Conservation (phyloP, 768 basidiomycete genomes). For the Naganishia randhawae region DNA sequence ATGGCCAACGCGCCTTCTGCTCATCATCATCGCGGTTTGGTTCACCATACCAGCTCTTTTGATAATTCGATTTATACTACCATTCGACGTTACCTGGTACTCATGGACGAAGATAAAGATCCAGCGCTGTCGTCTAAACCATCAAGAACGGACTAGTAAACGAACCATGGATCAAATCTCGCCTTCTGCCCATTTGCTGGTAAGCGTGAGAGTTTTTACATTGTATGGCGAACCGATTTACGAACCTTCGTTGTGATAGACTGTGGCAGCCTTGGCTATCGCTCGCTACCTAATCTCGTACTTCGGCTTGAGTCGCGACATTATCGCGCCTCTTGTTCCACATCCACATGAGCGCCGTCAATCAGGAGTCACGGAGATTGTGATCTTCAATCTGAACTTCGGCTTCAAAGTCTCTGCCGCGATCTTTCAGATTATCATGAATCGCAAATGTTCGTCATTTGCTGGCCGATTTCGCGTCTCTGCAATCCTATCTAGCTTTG, state of each 20-base stretch:
- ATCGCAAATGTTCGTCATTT: not conserved
- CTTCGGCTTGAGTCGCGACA: not conserved
- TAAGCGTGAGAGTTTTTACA: not conserved
- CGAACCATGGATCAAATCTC: not conserved
- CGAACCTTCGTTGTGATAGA: not conserved
- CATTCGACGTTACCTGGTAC: not conserved
- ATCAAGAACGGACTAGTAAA: not conserved
- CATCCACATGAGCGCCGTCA: too few species aligned
- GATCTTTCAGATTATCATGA: constrained; percentile 5
- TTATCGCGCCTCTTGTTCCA: constrained; percentile 2
- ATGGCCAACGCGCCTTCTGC: not conserved
- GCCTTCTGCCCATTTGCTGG: not conserved
- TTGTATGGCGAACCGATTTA: not conserved
- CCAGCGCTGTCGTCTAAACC: not conserved
- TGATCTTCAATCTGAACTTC: not conserved
- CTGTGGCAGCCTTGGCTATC: not conserved
- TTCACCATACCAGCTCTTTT: not conserved
- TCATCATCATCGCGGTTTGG: not conserved
- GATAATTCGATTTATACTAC: not conserved
- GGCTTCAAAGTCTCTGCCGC: not conserved
- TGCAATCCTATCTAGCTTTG: not conserved
- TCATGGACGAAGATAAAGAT: not conserved
- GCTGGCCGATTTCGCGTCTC: constrained; percentile 13
- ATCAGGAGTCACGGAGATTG: not conserved
- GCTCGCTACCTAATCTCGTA: constrained; percentile 8